Conservation (phyloP, 768 basidiomycete genomes). For the Punctularia strigosozonata region DNA sequence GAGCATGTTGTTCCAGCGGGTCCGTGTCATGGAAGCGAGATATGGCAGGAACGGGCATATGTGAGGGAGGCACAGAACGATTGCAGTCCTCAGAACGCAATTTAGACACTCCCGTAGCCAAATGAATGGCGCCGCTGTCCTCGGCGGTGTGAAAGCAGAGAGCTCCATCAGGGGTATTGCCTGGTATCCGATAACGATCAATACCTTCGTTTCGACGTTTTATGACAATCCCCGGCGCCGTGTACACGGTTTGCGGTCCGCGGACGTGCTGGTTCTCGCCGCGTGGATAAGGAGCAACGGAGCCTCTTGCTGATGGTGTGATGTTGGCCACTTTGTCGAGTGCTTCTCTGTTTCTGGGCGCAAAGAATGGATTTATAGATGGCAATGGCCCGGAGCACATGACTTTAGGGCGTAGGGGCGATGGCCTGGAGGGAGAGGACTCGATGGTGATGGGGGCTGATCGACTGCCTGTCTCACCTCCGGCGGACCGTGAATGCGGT, state of each 20-base stretch:
- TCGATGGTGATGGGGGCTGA: no score
- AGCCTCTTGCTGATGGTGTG: constrained; percentile 2
- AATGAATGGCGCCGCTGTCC: background rate
- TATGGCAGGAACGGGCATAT: constrained; percentile 10
- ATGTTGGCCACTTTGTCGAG: no score
- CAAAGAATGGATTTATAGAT: no score
- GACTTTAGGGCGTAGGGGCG: no score
- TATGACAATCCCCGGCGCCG: constrained; percentile 3
- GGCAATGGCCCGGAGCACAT: no score
- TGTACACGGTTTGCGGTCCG: constrained; percentile 37
- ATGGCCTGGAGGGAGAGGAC: no score
- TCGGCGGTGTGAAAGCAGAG: no score
- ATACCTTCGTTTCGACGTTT: background rate
- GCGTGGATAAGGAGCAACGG: constrained; percentile 35
- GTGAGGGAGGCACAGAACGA: constrained; percentile 1
- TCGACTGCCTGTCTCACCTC: no score
- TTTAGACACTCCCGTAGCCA: background rate
- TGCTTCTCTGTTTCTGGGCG: no score
- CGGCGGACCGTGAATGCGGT: no score
- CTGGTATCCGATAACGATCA: no score
- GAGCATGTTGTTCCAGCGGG: background rate
- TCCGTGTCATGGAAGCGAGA: constrained; percentile 4
- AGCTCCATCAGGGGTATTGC: no score
- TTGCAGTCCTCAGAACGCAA: background rate
- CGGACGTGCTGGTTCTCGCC: constrained; percentile 46